Conservation (phyloP, 2,329 filamentous ascomycete genomes). For the Penicillium occitanis region DNA sequence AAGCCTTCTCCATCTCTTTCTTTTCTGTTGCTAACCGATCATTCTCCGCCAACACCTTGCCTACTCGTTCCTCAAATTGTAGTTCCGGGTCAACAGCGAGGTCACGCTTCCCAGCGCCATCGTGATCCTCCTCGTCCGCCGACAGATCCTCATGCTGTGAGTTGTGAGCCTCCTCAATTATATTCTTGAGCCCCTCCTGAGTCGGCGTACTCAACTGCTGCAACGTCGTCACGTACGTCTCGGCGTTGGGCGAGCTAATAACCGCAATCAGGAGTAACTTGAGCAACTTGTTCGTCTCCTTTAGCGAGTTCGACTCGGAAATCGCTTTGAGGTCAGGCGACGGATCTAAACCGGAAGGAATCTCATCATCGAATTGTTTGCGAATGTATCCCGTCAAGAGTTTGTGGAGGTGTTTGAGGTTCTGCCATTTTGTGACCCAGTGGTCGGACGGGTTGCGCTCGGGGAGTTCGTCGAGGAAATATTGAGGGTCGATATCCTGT, state of each 20-base stretch:
- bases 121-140: conserved; percentile 38
- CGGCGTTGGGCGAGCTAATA: conserved; percentile 58
- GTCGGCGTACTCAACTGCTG: conserved; percentile 45
- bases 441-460: conserved; percentile 45
- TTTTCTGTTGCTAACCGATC: conserved; percentile 59
- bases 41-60: conserved; percentile 53
- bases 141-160: conserved; percentile 40
- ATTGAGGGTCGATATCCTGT: conserved; percentile 50
- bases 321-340: conserved; percentile 49
- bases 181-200: conserved; percentile 48
- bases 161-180: conserved; percentile 49
- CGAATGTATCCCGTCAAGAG: conserved; percentile 47
- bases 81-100: conserved; percentile 46
- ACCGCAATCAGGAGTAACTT: conserved; percentile 64
- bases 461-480: conserved; percentile 50
- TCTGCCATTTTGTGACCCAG: conserved; percentile 51
- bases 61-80: conserved; percentile 50
- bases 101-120: conserved; percentile 36
- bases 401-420: conserved; percentile 51
- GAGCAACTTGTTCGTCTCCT: conserved; percentile 56
- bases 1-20: conserved; percentile 47
- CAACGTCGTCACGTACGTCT: conserved; percentile 55
- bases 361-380: conserved; percentile 45
- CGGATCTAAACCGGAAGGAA: conserved; percentile 44
- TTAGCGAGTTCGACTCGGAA: conserved; percentile 44